These are phyloP conservation scores for Aureobasidium sp. DNA, from an alignment of 2,329 filamentous ascomycete genomes.

Conservation along the genomic window DNA sequence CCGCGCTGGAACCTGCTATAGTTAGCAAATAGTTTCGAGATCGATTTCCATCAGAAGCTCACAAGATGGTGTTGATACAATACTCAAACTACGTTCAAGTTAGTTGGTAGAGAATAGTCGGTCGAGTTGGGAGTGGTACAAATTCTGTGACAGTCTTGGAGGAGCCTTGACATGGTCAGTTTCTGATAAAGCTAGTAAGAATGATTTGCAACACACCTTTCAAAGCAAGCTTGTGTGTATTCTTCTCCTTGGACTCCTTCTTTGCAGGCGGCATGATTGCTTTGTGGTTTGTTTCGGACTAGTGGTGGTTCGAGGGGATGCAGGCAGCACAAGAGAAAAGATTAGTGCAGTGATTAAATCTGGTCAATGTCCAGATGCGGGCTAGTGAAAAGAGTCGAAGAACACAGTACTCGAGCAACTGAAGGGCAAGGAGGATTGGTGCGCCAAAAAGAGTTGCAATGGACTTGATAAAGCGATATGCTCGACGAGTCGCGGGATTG, in stretches of 20 bases:
- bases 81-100: constrained; percentile 67
- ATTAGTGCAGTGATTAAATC: background rate
- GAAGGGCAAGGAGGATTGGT: background rate
- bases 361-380: background rate
- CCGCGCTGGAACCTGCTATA: constrained; percentile 66
- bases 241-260: constrained; percentile 39
- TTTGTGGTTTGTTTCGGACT: background rate
- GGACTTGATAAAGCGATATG: background rate
- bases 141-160: constrained; percentile 92
- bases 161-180: constrained; percentile 41
- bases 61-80: constrained; percentile 95
- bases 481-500: background rate
- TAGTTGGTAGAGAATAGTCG: background rate
- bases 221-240: constrained; percentile 88
- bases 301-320: background rate
- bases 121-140: constrained; percentile 40
- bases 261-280: constrained; percentile 3
- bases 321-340: background rate
- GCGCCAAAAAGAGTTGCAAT: background rate
- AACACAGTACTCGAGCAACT: background rate
- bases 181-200: background rate
- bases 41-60: constrained; percentile 25
- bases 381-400: background rate
- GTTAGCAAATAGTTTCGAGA: background rate
- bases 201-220: constrained; percentile 67